Base-by-base conservation (phyloP, 495 filamentous ascomycete genomes). In the Delitschia confertaspora region DNA sequence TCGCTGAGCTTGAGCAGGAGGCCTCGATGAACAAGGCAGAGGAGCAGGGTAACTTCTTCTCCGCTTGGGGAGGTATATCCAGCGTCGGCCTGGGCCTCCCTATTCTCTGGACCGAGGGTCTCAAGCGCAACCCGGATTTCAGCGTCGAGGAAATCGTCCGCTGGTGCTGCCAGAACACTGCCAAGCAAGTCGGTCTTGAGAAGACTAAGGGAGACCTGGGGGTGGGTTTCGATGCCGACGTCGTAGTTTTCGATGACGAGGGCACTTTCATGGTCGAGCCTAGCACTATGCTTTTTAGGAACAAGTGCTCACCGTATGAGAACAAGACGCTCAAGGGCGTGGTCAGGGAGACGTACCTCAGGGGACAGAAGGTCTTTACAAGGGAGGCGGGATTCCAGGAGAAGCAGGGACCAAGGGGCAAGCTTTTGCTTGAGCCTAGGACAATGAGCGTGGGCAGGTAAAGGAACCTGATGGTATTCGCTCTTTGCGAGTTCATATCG, bases 21-120 rank as follows among this genome's bases (percentile, higher is more conserved):
- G 55, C 55, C 9, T n/a, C n/a, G n/a, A n/a, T n/a, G n/a, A n/a
- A n/a, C n/a, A n/a, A n/a, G n/a, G 45, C 40, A 17, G 59, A 48
- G 31, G 70, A 64, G 20, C 61, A 65, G 7, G 86, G 89, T 30
- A 82, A 96, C 65, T 98, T 98, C 74, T 88, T 95, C 63, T 75
- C 83, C 14, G 87, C 88, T 1, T 98, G 91, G 91, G 91, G 91
- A 31, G 91, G 91, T 32, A 91, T 98, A 59, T 89, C 83, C 11
- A 88, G 83, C 17, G 91, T 98, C 37, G 91, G 91, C 1, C 71
- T 98, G 11, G 91, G 91, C 1, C 73, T 98, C 3, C 82, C 82
- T 6, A 93, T 98, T 51, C 74, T 98, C 4, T 85, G 86, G 81
- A 93, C 89, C 0, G 78, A 85, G 42, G 74, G 82, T 16, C 51